Evolutionary conservation across 2,329 filamentous ascomycete genomes (phyloP).

Genomic region (Teratosphaeria viscida): DNA sequence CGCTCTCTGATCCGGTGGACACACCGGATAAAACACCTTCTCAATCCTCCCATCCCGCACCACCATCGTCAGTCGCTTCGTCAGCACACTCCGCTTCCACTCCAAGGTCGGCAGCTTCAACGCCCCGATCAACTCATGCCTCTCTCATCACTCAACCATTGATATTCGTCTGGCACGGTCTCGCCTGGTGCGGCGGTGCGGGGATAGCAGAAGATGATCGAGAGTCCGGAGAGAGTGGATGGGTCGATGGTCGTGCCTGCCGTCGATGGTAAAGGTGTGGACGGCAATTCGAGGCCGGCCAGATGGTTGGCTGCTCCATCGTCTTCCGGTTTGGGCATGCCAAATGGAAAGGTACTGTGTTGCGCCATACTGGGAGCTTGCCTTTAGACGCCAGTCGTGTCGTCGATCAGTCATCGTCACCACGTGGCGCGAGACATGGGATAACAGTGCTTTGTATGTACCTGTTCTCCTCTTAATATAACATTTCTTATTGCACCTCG

Average conservation of each 20-base stretch:
- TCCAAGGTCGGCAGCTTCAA: slow-evolving; percentile 31
- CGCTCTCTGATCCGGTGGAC: slow-evolving; percentile 33
- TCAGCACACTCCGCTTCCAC: slow-evolving; percentile 27
- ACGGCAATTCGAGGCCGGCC: slow-evolving; percentile 17
- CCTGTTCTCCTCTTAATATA: too few relatives aligned
- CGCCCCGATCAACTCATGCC: slow-evolving; percentile 24
- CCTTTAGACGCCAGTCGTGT: neutral
- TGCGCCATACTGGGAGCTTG: neutral
- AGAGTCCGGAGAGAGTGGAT: slow-evolving; percentile 27
- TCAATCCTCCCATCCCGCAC: slow-evolving; percentile 30
- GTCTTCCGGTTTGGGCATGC: slow-evolving; percentile 30
- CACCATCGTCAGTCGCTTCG: slow-evolving; percentile 30
- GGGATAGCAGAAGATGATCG: slow-evolving; percentile 35
- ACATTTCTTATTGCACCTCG: neutral
- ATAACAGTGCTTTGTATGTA: neutral
- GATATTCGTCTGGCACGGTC: slow-evolving; percentile 30
- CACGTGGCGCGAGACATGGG: neutral
- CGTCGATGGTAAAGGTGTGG: slow-evolving; percentile 26
- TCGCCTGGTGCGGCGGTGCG: slow-evolving; percentile 31
- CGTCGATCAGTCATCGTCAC: neutral
- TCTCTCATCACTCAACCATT: slow-evolving; percentile 33
- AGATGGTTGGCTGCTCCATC: slow-evolving; percentile 33
- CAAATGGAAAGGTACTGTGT: slow-evolving; percentile 12
- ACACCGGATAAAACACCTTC: slow-evolving; percentile 35
- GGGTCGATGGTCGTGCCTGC: slow-evolving; percentile 22